Percentiles rank a stretch among this genome's conserved stretches.
Evolutionary conservation across 1,284 basidiomycete genomes (phyloP).

Genomic region (Quambalaria eucalypti): DNA sequence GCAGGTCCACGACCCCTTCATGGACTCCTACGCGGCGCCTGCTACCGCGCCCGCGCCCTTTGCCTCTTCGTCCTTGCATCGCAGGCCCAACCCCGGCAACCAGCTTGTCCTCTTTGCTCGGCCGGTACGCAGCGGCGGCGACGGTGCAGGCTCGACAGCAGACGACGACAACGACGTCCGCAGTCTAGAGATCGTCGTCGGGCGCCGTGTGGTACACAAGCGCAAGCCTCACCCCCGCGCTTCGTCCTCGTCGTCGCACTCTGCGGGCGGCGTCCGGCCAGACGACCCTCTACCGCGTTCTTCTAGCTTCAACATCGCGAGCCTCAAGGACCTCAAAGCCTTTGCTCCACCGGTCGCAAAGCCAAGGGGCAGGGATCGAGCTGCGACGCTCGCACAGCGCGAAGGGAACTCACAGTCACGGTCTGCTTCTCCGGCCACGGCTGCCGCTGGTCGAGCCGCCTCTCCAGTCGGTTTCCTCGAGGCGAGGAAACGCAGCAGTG

Average conservation of each 20-base stretch:
- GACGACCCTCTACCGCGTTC: slow-evolving; percentile 32
- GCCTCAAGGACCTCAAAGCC: no score
- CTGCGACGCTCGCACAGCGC: not conserved
- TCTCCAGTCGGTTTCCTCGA: no score
- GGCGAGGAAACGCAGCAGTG: no score
- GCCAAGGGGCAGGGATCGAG: no score
- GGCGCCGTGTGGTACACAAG: not conserved
- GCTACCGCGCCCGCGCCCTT: not conserved
- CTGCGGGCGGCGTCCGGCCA: slow-evolving; percentile 9
- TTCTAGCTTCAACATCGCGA: not conserved
- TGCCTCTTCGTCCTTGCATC: not conserved
- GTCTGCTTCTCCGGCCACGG: no score
- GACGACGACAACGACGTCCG: not conserved
- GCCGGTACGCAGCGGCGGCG: no score
- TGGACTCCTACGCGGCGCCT: not conserved
- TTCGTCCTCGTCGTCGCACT: no score
- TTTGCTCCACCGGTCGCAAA: no score
- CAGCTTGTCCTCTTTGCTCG: not conserved
- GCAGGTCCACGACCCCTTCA: not conserved
- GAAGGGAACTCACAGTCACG: no score
- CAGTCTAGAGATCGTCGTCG: not conserved
- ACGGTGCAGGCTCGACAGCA: no score
- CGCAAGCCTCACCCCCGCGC: not conserved
- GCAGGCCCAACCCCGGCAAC: not conserved
- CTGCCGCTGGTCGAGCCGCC: no score